phyloP scores from a whole-genome alignment of 2,329 filamentous ascomycete species.

The Dothiorella sarmentorum region DNA sequence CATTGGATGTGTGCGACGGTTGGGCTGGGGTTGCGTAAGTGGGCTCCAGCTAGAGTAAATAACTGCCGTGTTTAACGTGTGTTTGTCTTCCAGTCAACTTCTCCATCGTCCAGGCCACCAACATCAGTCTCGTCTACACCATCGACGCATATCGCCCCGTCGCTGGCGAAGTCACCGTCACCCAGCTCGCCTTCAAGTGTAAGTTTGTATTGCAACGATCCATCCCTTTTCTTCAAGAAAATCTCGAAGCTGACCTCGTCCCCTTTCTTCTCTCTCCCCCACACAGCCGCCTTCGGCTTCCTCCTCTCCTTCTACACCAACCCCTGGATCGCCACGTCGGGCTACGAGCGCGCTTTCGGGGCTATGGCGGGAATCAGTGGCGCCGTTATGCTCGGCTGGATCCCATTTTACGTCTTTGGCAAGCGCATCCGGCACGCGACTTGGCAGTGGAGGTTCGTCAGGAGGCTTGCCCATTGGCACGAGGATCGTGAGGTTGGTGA shows the following conservation, averaged over 20 bases:
- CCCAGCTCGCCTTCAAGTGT: constrained; percentile 56
- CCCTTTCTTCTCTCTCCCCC: too few relatives aligned
- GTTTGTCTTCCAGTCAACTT: constrained; percentile 44
- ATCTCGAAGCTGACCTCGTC: neutral
- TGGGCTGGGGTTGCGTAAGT: constrained; percentile 52
- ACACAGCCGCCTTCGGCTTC: constrained; percentile 53
- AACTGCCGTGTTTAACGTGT: neutral
- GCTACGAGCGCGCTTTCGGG: constrained; percentile 53
- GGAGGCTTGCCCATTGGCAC: constrained; percentile 48
- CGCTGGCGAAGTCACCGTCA: constrained; percentile 54
- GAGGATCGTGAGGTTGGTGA: constrained; percentile 56
- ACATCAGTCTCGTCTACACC: constrained; percentile 55
- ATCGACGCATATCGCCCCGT: constrained; percentile 58
- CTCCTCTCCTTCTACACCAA: constrained; percentile 60
- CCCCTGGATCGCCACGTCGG: constrained; percentile 51
- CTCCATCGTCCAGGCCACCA: constrained; percentile 54
- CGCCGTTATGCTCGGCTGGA: constrained; percentile 45
- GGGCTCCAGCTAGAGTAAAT: neutral
- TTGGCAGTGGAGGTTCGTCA: constrained; percentile 48
- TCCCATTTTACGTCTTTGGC: constrained; percentile 54
- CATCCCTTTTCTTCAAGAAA: neutral
- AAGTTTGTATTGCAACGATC: constrained; percentile 22
- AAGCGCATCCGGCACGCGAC: constrained; percentile 47
- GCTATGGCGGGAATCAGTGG: constrained; percentile 57
- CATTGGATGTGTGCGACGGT: constrained; percentile 56